phyloP scores from a whole-genome alignment of 2,329 filamentous ascomycete genomes.

The Neocucurbitaria cava region DNA sequence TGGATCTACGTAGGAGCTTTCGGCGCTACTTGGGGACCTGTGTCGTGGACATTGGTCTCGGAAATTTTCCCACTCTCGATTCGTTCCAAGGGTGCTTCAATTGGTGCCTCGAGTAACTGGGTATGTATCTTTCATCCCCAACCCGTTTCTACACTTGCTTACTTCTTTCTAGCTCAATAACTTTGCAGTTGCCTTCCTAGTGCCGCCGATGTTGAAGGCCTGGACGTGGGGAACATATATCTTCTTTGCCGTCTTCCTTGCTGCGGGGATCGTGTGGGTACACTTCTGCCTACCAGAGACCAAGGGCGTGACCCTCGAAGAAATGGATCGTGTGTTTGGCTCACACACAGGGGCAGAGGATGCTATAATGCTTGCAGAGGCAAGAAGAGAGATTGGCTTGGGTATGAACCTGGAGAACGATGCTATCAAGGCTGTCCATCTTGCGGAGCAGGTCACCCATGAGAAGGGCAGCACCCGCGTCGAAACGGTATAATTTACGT shows the following conservation, averaged over 20 bases:
- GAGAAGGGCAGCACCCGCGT: constrained; percentile 24
- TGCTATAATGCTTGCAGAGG: constrained; percentile 34
- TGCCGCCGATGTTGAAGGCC: constrained; percentile 42
- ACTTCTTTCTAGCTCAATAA: constrained; percentile 36
- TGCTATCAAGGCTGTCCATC: constrained; percentile 28
- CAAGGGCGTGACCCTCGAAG: constrained; percentile 36
- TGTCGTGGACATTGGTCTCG: constrained; percentile 35
- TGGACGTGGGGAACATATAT: constrained; percentile 49
- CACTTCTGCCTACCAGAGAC: constrained; percentile 38
- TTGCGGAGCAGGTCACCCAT: constrained; percentile 12
- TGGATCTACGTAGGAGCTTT: constrained; percentile 42
- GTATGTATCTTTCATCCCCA: constrained; percentile 17
- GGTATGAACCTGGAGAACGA: constrained; percentile 30
- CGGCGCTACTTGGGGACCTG: constrained; percentile 38
- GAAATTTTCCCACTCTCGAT: constrained; percentile 48
- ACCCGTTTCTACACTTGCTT: neutral
- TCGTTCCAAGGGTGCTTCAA: constrained; percentile 47
- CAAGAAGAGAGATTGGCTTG: constrained; percentile 31
- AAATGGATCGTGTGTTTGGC: constrained; percentile 40
- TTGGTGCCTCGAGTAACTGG: constrained; percentile 49
- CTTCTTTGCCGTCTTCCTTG: constrained; percentile 46
- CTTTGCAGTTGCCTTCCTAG: constrained; percentile 48
- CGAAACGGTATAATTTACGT: constrained; percentile 27
- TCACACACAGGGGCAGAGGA: constrained; percentile 36
- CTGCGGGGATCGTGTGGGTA: constrained; percentile 25